Evolutionary conservation across 495 filamentous ascomycete genomes (phyloP).

Genomic region (Hypoxylon fuscum): DNA sequence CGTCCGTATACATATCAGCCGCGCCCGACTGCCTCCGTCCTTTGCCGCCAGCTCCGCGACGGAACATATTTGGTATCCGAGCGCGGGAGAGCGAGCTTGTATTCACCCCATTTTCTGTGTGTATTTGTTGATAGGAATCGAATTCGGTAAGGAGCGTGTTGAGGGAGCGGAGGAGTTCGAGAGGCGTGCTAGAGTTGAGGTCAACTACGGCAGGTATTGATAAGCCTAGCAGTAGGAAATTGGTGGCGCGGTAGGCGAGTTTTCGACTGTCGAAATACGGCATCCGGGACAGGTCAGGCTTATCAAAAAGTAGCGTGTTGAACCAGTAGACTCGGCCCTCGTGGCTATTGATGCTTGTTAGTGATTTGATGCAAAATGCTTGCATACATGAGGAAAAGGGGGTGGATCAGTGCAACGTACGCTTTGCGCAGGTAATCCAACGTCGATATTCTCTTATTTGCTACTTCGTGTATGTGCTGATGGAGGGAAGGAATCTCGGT

Average conservation of each 20-base stretch:
- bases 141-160: conserved; percentile 90
- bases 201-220: conserved; percentile 91
- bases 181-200: conserved; percentile 75
- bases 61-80: conserved; percentile 89
- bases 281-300: conserved; percentile 78
- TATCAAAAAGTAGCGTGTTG: conserved; percentile 91
- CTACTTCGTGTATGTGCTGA: conserved; percentile 88
- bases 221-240: conserved; percentile 91
- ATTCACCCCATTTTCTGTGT: conserved; percentile 76
- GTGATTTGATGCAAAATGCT: conserved; percentile 8
- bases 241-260: conserved; percentile 84
- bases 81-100: conserved; percentile 77
- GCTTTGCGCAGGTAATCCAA: conserved; percentile 92
- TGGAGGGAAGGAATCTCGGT: conserved; percentile 60
- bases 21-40: conserved; percentile 74
- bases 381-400: conserved; percentile 4
- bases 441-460: conserved; percentile 94
- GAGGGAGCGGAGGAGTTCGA: conserved; percentile 87
- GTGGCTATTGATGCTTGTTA: conserved; percentile 66
- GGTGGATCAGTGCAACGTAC: conserved; percentile 58
- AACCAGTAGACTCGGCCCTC: conserved; percentile 98
- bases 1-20: conserved; percentile 67
- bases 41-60: conserved; percentile 70
- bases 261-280: conserved; percentile 86
- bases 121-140: conserved; percentile 87